Evolutionary conservation across 345 rosid species (phyloP).

Genomic region (Eucalyptus regnans): DNA sequence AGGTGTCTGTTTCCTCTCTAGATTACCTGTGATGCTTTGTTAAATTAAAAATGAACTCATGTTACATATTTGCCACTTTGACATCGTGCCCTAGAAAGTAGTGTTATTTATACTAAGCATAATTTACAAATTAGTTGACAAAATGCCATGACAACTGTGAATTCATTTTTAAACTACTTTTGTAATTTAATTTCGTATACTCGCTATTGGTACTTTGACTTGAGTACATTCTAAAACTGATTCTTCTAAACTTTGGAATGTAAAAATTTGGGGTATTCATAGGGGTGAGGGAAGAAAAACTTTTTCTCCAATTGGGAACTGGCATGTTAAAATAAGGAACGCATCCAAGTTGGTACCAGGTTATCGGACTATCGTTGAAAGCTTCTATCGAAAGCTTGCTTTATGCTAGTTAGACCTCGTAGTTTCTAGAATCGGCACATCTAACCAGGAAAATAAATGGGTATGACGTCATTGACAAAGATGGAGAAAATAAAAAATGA

Average conservation of each 20-base stretch:
- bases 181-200: background rate
- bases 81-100: background rate
- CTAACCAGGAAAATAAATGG: background rate
- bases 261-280: too few species aligned
- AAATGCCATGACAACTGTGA: background rate
- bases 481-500: background rate
- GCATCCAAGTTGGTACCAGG: rapidly evolving
- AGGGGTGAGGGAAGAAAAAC: background rate
- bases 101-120: background rate
- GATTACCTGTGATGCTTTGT: background rate
- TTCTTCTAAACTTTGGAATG: too few species aligned
- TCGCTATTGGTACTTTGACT: rapidly evolving
- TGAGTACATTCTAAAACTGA: too few species aligned
- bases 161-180: background rate
- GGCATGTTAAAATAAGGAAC: rapidly evolving
- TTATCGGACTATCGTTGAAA: rapidly evolving
- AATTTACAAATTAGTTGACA: background rate
- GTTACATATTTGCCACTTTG: background rate
- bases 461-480: background rate
- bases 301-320: rapidly evolving
- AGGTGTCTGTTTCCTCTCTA: background rate
- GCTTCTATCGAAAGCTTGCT: too few species aligned
- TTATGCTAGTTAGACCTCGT: rapidly evolving
- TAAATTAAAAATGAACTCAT: background rate
- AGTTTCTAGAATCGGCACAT: too few species aligned